Conservation (phyloP, 805 yeast genomes). For the Cephaloascus fragrans region DNA sequence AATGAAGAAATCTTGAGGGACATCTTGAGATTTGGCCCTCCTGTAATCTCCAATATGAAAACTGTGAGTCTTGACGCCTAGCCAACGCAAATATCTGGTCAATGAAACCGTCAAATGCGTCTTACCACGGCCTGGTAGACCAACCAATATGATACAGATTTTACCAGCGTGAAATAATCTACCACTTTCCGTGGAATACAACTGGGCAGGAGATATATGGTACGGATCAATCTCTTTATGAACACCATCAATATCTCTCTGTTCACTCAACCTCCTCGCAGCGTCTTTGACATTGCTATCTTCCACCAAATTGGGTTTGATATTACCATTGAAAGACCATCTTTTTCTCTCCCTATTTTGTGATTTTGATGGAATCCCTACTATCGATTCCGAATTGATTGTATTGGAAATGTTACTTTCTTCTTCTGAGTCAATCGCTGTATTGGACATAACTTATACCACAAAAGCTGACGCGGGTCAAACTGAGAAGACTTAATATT, state of each 20-base stretch:
- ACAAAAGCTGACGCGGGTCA: conserved; percentile 11
- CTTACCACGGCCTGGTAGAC: conserved; percentile 93
- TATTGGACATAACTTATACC: conserved; percentile 10
- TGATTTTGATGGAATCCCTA: conserved; percentile 14
- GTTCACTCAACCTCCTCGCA: conserved; percentile 25
- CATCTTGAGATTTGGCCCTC: conserved; percentile 41
- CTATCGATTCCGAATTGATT: conserved; percentile 24
- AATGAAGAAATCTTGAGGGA: conserved; percentile 63
- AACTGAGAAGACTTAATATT: conserved; percentile 6
- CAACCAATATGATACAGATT: conserved; percentile 79
- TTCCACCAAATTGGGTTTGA: conserved; percentile 26
- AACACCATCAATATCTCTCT: conserved; percentile 42
- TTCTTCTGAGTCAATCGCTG: conserved; percentile 3
- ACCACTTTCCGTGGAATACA: conserved; percentile 89
- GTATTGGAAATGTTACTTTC: conserved; percentile 25
- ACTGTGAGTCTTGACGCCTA: conserved; percentile 87
- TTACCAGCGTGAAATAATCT: conserved; percentile 93
- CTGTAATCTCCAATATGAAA: conserved; percentile 92
- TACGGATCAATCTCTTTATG: conserved; percentile 53
- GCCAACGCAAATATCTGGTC: conserved; percentile 89
- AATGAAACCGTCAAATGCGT: conserved; percentile 87
- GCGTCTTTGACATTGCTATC: too few relatives aligned
- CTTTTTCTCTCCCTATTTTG: conserved; percentile 27
- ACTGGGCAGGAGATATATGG: conserved; percentile 82
- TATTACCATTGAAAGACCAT: conserved; percentile 30